A percentile compares a stretch with the other conserved stretches of the same genome.
These are phyloP conservation scores for Mycena leptocephala DNA, from an alignment of 768 basidiomycete species.

Conservation along the genomic window DNA sequence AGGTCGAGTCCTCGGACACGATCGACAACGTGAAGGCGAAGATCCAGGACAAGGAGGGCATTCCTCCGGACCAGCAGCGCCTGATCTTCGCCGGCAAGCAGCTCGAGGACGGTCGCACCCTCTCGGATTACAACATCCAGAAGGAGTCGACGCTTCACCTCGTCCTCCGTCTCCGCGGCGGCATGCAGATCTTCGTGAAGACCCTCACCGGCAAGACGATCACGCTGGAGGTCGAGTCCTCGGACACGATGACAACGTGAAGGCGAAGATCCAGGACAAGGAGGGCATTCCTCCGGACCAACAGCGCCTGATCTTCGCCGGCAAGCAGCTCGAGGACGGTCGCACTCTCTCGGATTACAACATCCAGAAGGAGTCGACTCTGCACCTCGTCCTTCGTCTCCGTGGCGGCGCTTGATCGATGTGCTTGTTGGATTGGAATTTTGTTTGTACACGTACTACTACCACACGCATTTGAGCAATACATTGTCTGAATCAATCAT, in stretches of 20 bases:
- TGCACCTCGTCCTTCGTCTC: conserved; percentile 75
- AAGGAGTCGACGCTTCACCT: conserved; percentile 83
- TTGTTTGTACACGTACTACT: conserved; percentile 7
- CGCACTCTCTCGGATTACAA: conserved; percentile 86
- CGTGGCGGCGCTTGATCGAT: conserved; percentile 57
- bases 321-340: conserved; percentile 86
- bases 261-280: conserved; percentile 87
- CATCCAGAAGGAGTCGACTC: conserved; percentile 83
- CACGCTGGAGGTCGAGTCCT: conserved; percentile 83
- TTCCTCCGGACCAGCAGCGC: conserved; percentile 85
- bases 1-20: conserved; percentile 84
- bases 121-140: conserved; percentile 86
- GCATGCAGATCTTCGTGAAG: conserved; percentile 84
- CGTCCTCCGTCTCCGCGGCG: conserved; percentile 77
- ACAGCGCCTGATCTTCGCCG: conserved; percentile 84
- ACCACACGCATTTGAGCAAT: background rate
- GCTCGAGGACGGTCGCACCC: conserved; percentile 83
- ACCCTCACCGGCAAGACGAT: conserved; percentile 85
- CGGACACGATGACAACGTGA: conserved; percentile 87
- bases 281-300: conserved; percentile 87
- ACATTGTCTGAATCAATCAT: conserved; percentile 1
- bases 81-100: conserved; percentile 88
- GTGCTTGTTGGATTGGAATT: background rate
- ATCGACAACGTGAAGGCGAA: conserved; percentile 86
- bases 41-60: conserved; percentile 88